Conservation (phyloP, 495 filamentous ascomycete species). For the Podospora pseudopauciseta region DNA sequence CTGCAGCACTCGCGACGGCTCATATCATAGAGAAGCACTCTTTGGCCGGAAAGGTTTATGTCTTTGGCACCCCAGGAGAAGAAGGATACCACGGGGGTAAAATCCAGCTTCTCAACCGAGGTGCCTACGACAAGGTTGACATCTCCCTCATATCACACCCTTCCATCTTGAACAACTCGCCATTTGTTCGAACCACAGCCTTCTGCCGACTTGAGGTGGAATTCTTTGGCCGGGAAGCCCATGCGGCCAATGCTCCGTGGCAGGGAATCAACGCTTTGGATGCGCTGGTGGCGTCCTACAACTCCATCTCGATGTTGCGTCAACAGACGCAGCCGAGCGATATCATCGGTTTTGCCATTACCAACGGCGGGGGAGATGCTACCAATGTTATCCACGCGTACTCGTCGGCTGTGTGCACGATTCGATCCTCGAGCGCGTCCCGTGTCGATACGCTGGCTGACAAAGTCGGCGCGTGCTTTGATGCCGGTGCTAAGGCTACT, state of each 20-base stretch:
- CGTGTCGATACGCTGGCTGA: conserved; percentile 46
- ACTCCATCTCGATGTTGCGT: conserved; percentile 56
- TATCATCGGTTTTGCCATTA: conserved; percentile 57
- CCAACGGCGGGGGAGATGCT: conserved; percentile 56
- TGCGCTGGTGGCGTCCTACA: conserved; percentile 59
- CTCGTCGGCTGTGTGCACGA: conserved; percentile 51
- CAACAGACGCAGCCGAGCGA: conserved; percentile 62
- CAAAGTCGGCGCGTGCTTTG: conserved; percentile 56
- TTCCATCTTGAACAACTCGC: conserved; percentile 41
- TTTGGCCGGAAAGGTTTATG: conserved; percentile 54
- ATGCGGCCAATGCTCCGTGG: conserved; percentile 64
- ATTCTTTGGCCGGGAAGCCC: conserved; percentile 49
- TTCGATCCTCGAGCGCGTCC: conserved; percentile 46
- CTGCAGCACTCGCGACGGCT: conserved; percentile 56
- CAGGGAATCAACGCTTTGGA: conserved; percentile 62
- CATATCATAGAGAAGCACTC: conserved; percentile 43
- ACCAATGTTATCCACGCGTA: conserved; percentile 62
- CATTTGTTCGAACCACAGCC: conserved; percentile 48
- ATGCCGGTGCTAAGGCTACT: conserved; percentile 58
- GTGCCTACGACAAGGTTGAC: conserved; percentile 63
- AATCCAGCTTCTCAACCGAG: conserved; percentile 58
- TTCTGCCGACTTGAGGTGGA: conserved; percentile 47
- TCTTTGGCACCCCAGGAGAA: conserved; percentile 70
- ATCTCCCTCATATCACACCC: conserved; percentile 62
- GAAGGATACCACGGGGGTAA: conserved; percentile 64